Percentiles rank a stretch among this genome's conserved stretches.
phyloP scores from a whole-genome alignment of 257 asterid genomes.

The Nicotiana noctiflora region DNA sequence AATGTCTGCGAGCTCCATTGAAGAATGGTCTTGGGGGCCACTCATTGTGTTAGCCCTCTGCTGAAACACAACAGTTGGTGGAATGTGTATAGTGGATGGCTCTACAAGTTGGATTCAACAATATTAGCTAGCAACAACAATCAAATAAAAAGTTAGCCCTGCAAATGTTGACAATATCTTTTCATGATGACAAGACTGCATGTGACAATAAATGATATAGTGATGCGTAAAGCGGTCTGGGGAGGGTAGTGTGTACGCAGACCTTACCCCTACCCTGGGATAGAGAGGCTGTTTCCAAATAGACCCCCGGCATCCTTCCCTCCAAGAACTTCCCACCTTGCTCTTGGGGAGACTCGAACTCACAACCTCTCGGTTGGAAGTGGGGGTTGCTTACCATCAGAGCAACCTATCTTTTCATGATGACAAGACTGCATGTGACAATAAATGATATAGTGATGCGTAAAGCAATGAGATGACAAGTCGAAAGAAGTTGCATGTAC shows the following conservation, averaged over 20 bases:
- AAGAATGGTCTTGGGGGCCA: constrained; percentile 10
- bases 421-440: neutral
- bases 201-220: neutral
- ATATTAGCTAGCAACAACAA: neutral
- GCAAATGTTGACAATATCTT: neutral
- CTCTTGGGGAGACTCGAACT: too few relatives aligned
- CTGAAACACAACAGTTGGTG: constrained; percentile 16
- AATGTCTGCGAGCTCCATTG: constrained; percentile 36
- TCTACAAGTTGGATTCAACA: constrained; percentile 32
- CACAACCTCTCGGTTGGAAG: too few relatives aligned
- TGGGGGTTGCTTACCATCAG: too few relatives aligned
- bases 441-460: neutral
- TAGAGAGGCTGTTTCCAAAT: too few relatives aligned
- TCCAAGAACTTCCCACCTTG: too few relatives aligned
- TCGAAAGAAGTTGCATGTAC: neutral
- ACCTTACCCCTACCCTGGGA: too few relatives aligned
- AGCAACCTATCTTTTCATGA: neutral
- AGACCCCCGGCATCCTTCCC: too few relatives aligned
- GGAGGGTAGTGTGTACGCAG: too few relatives aligned
- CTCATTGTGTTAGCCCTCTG: constrained; percentile 19
- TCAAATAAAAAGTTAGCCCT: neutral
- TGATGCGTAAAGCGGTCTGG: too few relatives aligned
- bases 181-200: neutral
- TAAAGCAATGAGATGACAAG: too few relatives aligned
- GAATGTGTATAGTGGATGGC: constrained; percentile 47